Percentiles rank a stretch among this genome's conserved stretches.
phyloP scores from a whole-genome alignment of 129 eudicot species.

The Chrysanthemum makinoi region DNA sequence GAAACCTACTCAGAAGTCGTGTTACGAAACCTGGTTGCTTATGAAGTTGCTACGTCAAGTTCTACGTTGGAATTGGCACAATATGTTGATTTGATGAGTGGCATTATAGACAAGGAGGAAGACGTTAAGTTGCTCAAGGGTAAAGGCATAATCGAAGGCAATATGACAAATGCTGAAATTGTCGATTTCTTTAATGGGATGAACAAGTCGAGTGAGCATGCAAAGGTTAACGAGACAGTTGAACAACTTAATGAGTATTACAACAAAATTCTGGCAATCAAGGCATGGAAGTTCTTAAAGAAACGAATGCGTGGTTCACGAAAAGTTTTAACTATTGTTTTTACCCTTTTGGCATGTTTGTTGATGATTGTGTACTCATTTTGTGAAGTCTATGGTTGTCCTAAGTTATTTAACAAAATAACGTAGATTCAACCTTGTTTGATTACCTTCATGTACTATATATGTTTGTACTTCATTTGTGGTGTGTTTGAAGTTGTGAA shows the following conservation, averaged over 20 bases:
- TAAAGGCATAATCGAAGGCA: constrained; percentile 24
- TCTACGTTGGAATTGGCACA: constrained; percentile 20
- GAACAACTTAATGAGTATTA: constrained; percentile 37
- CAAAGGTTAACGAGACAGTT: constrained; percentile 23
- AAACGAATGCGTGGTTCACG: constrained; percentile 31
- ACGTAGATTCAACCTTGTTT: constrained; percentile 4
- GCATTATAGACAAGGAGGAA: constrained; percentile 40
- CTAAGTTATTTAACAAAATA: constrained; percentile 24
- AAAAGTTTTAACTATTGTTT: constrained; percentile 26
- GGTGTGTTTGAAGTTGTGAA: not conserved
- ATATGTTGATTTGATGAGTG: constrained; percentile 39
- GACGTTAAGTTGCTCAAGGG: constrained; percentile 40
- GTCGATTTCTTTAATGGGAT: constrained; percentile 37
- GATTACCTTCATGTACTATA: not conserved
- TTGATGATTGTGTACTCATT: constrained; percentile 35
- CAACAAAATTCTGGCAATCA: constrained; percentile 24
- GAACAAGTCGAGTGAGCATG: constrained; percentile 21
- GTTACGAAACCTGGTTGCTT: constrained; percentile 44
- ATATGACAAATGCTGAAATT: constrained; percentile 29
- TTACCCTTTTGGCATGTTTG: constrained; percentile 30
- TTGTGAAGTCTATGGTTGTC: constrained; percentile 40
- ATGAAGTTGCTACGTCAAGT: constrained; percentile 27
- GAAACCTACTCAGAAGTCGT: constrained; percentile 33
- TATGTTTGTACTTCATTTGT: not conserved
- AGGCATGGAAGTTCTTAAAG: constrained; percentile 23